A percentile compares a stretch with the other conserved stretches of the same genome.
Evolutionary conservation across 1,284 basidiomycete genomes (phyloP).

Genomic region (Puccinia sorghi): DNA sequence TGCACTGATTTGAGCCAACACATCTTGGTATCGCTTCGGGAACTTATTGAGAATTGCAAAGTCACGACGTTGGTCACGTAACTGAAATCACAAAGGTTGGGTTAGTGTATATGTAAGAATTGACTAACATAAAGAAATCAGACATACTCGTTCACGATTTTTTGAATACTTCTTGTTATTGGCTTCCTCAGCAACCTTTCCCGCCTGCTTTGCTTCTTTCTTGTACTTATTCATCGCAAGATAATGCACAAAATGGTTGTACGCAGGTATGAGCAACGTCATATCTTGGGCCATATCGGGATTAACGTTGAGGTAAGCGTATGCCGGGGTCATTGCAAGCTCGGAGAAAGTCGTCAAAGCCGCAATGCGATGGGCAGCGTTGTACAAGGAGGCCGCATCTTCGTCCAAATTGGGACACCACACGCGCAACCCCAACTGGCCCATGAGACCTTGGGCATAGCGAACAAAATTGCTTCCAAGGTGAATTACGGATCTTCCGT

Average conservation of each 20-base stretch:
- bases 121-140: not conserved
- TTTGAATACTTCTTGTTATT: conserved; percentile 1
- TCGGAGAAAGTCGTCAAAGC: conserved; percentile 19
- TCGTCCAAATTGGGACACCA: conserved; percentile 18
- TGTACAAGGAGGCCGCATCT: too few species aligned
- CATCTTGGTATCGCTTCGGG: conserved; percentile 13
- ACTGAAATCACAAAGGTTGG: not conserved
- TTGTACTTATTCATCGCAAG: conserved; percentile 1
- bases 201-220: conserved; percentile 12
- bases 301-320: conserved; percentile 26
- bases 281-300: not conserved
- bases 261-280: conserved; percentile 11
- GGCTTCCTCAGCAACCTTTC: not conserved
- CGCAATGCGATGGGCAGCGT: too few species aligned
- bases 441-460: conserved; percentile 22
- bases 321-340: not conserved
- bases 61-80: not conserved
- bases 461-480: conserved; percentile 27
- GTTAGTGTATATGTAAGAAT: not conserved
- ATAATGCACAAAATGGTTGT: conserved; percentile 37
- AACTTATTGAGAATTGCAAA: conserved; percentile 33
- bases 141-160: conserved; percentile 27
- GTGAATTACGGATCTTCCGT: conserved; percentile 19
- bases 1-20: conserved; percentile 1
- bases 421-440: conserved; percentile 5